phyloP scores from a whole-genome alignment of 208 protist genomes.

The Acanthamoeba royreba region DNA sequence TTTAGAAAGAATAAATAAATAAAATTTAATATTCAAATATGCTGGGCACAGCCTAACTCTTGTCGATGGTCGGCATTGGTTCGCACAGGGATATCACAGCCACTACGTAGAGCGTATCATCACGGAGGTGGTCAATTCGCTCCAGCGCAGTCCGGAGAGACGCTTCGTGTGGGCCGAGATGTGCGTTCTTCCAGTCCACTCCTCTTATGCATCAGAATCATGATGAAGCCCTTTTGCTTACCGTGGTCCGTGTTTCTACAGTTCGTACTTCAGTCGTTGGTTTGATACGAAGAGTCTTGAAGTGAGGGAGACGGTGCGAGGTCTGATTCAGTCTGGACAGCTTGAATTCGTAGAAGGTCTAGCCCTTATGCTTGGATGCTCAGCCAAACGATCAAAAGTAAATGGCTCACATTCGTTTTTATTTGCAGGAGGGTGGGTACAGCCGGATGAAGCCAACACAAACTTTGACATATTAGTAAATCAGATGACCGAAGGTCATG shows the following conservation, averaged over 20 bases:
- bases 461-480: conserved; percentile 62
- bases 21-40: not conserved
- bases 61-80: not conserved
- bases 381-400: not conserved
- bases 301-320: not conserved
- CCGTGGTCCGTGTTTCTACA: not conserved
- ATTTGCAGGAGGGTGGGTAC: conserved; percentile 69
- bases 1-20: not conserved
- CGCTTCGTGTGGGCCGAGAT: conserved; percentile 77
- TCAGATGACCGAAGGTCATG: conserved; percentile 74
- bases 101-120: conserved; percentile 63
- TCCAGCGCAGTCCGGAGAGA: conserved; percentile 35
- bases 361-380: not conserved
- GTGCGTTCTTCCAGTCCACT: not conserved
- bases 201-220: not conserved
- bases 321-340: conserved; percentile 61
- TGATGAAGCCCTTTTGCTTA: not conserved
- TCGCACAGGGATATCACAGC: conserved; percentile 51
- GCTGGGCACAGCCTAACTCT: not conserved
- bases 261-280: conserved; percentile 76
- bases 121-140: conserved; percentile 44
- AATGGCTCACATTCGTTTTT: not conserved
- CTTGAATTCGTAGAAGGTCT: conserved; percentile 73
- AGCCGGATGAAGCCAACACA: conserved; percentile 75
- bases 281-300: conserved; percentile 51